Evolutionary conservation across 768 basidiomycete genomes (phyloP).

Genomic region (Galerina marginata): DNA sequence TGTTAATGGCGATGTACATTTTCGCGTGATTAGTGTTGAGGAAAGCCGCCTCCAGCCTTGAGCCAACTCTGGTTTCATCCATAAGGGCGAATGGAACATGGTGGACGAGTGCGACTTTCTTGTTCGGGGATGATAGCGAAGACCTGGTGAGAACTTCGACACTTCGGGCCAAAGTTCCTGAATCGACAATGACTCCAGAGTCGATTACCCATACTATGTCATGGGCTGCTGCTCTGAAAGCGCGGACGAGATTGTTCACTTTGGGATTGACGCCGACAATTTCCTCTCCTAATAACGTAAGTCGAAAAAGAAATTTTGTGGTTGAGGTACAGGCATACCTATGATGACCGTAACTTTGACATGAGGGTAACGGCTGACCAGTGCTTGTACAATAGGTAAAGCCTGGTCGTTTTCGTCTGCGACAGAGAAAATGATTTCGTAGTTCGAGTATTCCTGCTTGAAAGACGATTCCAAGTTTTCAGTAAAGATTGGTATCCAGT

Average conservation of each 20-base stretch:
- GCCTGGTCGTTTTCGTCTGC: slow-evolving; percentile 91
- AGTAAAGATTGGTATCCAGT: slow-evolving; percentile 91
- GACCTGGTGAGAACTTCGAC: slow-evolving; percentile 73
- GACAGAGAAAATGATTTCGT: slow-evolving; percentile 89
- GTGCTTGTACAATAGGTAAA: slow-evolving; percentile 76
- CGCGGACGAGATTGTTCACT: slow-evolving; percentile 92
- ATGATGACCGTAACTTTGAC: slow-evolving; percentile 77
- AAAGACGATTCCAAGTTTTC: slow-evolving; percentile 97
- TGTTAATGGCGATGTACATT: slow-evolving; percentile 96
- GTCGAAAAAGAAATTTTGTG: not conserved
- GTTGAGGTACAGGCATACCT: slow-evolving; percentile 47
- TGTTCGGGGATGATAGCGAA: slow-evolving; percentile 34
- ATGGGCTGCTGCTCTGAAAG: slow-evolving; percentile 80
- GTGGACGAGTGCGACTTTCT: slow-evolving; percentile 85
- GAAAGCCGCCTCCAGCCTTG: slow-evolving; percentile 90
- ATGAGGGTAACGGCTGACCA: slow-evolving; percentile 79
- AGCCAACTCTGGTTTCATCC: slow-evolving; percentile 73
- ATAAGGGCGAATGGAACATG: slow-evolving; percentile 91
- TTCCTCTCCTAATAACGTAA: slow-evolving; percentile 65
- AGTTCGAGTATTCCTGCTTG: slow-evolving; percentile 88
- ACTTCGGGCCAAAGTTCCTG: slow-evolving; percentile 82
- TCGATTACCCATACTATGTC: slow-evolving; percentile 98
- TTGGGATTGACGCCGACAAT: slow-evolving; percentile 94
- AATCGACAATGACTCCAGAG: slow-evolving; percentile 85
- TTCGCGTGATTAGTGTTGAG: slow-evolving; percentile 97